A percentile compares a stretch with the other conserved stretches of the same genome.
These are phyloP conservation scores for Coix lacrymajobi DNA, from an alignment of 176 grass and related monocot genomes.

Conservation along the genomic window DNA sequence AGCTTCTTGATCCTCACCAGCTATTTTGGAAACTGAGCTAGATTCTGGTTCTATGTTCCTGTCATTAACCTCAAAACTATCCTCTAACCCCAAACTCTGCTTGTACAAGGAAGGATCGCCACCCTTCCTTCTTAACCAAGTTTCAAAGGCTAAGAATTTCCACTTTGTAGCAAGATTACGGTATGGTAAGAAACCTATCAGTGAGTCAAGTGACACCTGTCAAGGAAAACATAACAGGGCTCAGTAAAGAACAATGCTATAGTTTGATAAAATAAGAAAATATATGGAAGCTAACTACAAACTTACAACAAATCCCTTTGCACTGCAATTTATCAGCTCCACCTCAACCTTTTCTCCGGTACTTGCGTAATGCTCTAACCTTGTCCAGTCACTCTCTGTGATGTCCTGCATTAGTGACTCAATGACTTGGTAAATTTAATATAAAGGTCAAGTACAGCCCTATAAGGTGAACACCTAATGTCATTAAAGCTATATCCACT, in stretches of 20 bases:
- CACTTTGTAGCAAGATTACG: conserved; percentile 73
- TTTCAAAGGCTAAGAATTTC: conserved; percentile 87
- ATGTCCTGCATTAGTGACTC: conserved; percentile 42
- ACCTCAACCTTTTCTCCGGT: conserved; percentile 82
- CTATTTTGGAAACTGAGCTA: conserved; percentile 30
- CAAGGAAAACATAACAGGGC: conserved; percentile 23
- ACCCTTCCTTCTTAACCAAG: conserved; percentile 89
- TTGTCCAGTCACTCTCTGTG: conserved; percentile 62
- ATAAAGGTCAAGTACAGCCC: not conserved
- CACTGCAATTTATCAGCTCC: conserved; percentile 79
- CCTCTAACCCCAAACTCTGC: conserved; percentile 50
- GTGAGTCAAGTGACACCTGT: conserved; percentile 84
- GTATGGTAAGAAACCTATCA: conserved; percentile 91
- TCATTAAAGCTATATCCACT: not conserved
- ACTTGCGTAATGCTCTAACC: conserved; percentile 48
- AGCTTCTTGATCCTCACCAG: conserved; percentile 42
- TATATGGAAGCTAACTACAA: not conserved
- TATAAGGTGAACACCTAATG: not conserved
- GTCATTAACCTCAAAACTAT: conserved; percentile 38
- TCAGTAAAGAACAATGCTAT: conserved; percentile 22
- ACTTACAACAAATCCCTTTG: conserved; percentile 90
- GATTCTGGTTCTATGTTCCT: conserved; percentile 40
- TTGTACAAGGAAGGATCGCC: conserved; percentile 67
- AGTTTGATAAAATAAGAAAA: not conserved
- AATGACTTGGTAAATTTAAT: not conserved